Conservation (phyloP, 1,139 yeast genomes). For the Sugiyamaella sp. region DNA sequence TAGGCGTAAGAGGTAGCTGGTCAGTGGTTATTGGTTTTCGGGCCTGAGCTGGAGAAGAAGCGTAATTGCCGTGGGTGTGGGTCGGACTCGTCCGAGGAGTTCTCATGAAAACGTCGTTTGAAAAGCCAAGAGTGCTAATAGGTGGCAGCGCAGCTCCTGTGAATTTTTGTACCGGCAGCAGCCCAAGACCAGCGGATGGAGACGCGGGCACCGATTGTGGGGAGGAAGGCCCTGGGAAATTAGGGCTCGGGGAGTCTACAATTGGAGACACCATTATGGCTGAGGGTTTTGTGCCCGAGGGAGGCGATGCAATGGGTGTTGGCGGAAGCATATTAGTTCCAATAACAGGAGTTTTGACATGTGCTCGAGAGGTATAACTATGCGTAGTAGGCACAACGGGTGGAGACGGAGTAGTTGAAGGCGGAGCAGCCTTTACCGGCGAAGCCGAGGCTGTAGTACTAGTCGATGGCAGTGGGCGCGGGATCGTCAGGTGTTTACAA, state of each 20-base stretch:
- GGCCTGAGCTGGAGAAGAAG: not conserved
- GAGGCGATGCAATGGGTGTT: slow-evolving; percentile 12
- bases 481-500: slow-evolving; percentile 4
- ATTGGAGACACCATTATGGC: not conserved
- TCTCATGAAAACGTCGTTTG: not conserved
- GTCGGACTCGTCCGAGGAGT: not conserved
- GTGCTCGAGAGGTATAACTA: too few species aligned
- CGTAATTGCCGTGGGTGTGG: not conserved
- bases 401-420: not conserved
- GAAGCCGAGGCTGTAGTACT: slow-evolving; percentile 6
- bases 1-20: slow-evolving; percentile 10
- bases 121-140: not conserved
- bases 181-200: slow-evolving; percentile 2
- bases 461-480: too few species aligned
- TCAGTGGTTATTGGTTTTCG: slow-evolving; percentile 11
- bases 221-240: too few species aligned
- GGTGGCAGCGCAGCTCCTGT: not conserved
- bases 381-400: not conserved
- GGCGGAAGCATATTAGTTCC: slow-evolving; percentile 4
- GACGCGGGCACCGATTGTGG: not conserved
- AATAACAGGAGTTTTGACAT: slow-evolving; percentile 4
- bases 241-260: too few species aligned
- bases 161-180: not conserved
- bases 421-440: not conserved
- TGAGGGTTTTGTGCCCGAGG: not conserved